Evolutionary conservation across 208 protist species (phyloP).

Genomic region (Acanthamoeba healyi): DNA sequence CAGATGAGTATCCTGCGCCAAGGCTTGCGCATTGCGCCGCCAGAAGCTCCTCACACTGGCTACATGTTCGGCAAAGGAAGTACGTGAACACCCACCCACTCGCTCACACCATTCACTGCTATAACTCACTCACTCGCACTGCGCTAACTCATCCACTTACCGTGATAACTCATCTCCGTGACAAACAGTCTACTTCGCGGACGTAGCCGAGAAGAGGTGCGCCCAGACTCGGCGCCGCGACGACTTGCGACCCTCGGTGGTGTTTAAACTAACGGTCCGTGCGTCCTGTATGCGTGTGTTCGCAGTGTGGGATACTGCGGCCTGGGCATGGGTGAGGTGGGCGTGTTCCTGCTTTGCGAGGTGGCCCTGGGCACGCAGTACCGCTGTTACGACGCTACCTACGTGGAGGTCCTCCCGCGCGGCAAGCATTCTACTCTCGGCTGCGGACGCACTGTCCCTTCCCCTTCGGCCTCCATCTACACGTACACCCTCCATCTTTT

Average conservation of each 20-base stretch:
- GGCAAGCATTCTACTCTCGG: constrained; percentile 12
- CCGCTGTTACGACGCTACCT: neutral
- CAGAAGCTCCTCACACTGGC: neutral
- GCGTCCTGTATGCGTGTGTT: too few species aligned
- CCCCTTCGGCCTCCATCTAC: neutral
- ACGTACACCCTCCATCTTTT: too few species aligned
- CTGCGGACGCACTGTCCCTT: neutral
- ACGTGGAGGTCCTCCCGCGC: neutral
- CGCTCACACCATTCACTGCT: too few species aligned
- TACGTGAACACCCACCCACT: neutral
- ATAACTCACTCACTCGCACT: too few species aligned
- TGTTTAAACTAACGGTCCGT: too few species aligned
- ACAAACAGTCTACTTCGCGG: constrained; percentile 36
- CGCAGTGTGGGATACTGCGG: neutral
- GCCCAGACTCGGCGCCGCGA: too few species aligned
- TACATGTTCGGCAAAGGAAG: constrained; percentile 49
- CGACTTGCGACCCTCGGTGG: too few species aligned
- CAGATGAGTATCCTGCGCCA: neutral
- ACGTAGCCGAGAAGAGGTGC: constrained; percentile 22
- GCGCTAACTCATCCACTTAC: too few species aligned
- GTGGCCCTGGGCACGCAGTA: constrained; percentile 7
- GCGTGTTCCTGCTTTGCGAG: constrained; percentile 16
- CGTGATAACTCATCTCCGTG: too few species aligned
- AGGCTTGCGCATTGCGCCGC: neutral
- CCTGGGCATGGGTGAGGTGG: neutral